Percentiles rank a stretch among this genome's conserved stretches.
phyloP scores from a whole-genome alignment of 352 stramenopile species.

The Pythium myriotylum region DNA sequence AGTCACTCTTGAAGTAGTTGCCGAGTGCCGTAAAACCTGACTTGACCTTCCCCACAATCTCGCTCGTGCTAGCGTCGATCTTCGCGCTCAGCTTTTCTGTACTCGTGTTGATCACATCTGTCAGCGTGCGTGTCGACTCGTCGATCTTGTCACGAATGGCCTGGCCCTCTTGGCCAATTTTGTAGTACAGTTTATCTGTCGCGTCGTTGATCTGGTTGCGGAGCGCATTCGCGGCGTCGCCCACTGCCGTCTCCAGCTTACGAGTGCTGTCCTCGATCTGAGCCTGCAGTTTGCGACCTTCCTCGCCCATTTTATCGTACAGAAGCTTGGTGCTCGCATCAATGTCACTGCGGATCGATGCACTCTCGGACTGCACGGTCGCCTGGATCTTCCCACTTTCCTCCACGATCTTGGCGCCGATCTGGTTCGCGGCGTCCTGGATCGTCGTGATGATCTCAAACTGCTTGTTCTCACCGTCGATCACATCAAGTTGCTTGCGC shows the following conservation, averaged over 20 bases:
- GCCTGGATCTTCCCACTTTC: constrained; percentile 17
- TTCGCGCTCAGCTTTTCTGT: constrained; percentile 14
- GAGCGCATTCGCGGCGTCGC: constrained; percentile 1
- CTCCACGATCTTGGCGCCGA: constrained; percentile 21
- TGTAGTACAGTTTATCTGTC: constrained; percentile 16
- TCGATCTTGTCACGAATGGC: constrained; percentile 12
- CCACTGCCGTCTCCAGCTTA: constrained; percentile 16
- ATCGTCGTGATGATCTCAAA: constrained; percentile 25
- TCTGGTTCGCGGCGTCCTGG: constrained; percentile 22
- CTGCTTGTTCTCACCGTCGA: constrained; percentile 27
- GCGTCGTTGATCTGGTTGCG: constrained; percentile 16
- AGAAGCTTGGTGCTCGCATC: background rate
- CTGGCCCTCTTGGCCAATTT: constrained; percentile 16
- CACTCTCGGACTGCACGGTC: background rate
- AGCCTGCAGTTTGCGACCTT: background rate
- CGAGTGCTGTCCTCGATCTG: constrained; percentile 14
- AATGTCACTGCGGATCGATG: constrained; percentile 4
- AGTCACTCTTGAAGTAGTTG: constrained; percentile 10
- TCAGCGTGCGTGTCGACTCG: constrained; percentile 8
- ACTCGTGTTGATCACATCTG: constrained; percentile 14
- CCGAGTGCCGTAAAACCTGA: constrained; percentile 8
- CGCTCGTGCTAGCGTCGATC: constrained; percentile 46
- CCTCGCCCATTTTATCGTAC: constrained; percentile 12
- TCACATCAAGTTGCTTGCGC: constrained; percentile 30
- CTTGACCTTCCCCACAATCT: constrained; percentile 38